Evolutionary conservation across 2,329 filamentous ascomycete genomes (phyloP), one percentile per base, ranked within the genome.

Genomic region (Aspergillus puulaauensis): DNA sequence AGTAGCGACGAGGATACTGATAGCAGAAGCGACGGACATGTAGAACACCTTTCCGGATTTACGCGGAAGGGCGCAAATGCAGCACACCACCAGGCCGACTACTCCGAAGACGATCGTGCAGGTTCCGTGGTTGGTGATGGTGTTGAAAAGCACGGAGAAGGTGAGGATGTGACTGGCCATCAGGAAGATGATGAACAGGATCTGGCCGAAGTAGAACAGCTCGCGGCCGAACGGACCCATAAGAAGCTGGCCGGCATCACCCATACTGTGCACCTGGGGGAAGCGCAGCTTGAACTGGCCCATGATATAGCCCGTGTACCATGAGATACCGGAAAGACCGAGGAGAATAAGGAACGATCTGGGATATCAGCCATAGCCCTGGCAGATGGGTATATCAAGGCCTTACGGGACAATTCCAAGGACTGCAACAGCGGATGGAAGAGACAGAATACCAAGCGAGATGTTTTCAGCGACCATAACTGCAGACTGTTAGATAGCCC

Each of bases 81-180:
- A 79, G 40, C 19, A 45, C 6, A 45, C 3, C 0, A 45, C 43
- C 4, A 14, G 19, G 5, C 43, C 43, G 9, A 45, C 75, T 78
- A 62, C 68, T 43, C 21, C 40, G 74, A 85, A 89, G 2, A 85
- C 76, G 52, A 89, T 82, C 4, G 84, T 86, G 72, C 86, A 90
- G 1, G 82, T 79, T 1, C 79, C 82, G 59, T 88, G 81, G 3
- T 83, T 72, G 6, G 85, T 86, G 44, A 90, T 76, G 48, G 81
- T 84, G 64, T 86, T 86, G 71, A 90, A 83, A 66, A 87, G 84
- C 64, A 90, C 87, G 31, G 82, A 82, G 60, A 89, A 89, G 0
- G 86, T 89, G 58, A 90, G 75, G 54, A 88, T 81, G 72, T 91
- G 89, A n/a, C 86, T 88, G 24, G 82, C 86, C 72, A 88, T 85